A percentile compares a stretch with the other conserved stretches of the same genome.
These are phyloP conservation scores for Nakataea oryzae DNA, from an alignment of 2,329 filamentous ascomycete genomes.

Conservation along the genomic window DNA sequence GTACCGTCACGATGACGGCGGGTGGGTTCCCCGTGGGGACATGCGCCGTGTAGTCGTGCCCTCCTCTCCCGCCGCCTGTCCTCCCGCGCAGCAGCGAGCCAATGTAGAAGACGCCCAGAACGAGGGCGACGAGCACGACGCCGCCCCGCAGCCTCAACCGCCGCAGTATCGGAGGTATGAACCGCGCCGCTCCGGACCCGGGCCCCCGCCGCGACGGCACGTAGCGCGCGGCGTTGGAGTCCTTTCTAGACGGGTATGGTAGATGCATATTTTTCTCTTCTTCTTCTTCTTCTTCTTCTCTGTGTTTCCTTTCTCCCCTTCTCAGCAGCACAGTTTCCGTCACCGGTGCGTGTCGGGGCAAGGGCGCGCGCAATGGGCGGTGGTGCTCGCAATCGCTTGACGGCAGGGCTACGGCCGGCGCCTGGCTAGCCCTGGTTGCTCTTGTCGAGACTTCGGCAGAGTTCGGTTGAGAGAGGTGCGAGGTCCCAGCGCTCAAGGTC, in stretches of 20 bases:
- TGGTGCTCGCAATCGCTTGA: background rate
- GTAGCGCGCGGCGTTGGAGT: slow-evolving; percentile 66
- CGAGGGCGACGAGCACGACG: slow-evolving; percentile 41
- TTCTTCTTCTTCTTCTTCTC: background rate
- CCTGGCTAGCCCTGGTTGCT: background rate
- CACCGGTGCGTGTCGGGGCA: background rate
- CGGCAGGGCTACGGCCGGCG: background rate
- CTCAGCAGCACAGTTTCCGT: no score
- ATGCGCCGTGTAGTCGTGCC: slow-evolving; percentile 9
- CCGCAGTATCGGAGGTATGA: slow-evolving; percentile 33
- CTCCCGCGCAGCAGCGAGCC: slow-evolving; percentile 9
- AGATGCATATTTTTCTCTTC: slow-evolving; percentile 59
- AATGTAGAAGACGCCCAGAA: slow-evolving; percentile 50
- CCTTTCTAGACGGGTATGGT: slow-evolving; percentile 78
- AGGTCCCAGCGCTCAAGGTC: background rate
- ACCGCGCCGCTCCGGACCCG: slow-evolving; percentile 23
- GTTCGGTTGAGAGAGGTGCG: background rate
- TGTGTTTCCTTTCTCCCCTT: background rate
- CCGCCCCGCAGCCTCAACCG: slow-evolving; percentile 52
- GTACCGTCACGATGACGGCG: slow-evolving; percentile 65
- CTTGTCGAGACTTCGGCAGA: background rate
- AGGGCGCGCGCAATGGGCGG: background rate
- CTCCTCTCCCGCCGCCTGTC: background rate
- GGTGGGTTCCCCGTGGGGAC: slow-evolving; percentile 44
- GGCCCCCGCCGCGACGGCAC: slow-evolving; percentile 42